phyloP scores from a whole-genome alignment of 495 filamentous ascomycete genomes.

The Jackrogersella minutella region DNA sequence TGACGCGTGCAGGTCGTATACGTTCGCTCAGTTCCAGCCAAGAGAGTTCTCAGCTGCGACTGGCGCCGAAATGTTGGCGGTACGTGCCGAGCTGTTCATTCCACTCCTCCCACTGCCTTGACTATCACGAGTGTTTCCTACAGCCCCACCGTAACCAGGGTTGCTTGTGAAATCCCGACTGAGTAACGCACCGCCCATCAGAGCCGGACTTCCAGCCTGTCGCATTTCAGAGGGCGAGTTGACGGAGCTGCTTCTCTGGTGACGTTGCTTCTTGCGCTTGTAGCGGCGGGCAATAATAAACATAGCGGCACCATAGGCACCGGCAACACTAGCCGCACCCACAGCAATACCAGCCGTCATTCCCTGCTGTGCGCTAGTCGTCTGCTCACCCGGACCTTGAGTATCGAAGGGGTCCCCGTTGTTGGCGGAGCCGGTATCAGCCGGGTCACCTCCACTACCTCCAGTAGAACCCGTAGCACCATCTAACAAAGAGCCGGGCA shows the following conservation, averaged over 20 bases:
- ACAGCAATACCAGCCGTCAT: slow-evolving; percentile 86
- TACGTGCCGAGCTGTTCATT: slow-evolving; percentile 76
- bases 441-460: slow-evolving; percentile 32
- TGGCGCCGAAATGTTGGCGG: slow-evolving; percentile 76
- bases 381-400: slow-evolving; percentile 48
- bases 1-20: slow-evolving; percentile 43
- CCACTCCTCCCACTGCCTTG: slow-evolving; percentile 74
- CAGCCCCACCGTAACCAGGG: slow-evolving; percentile 53
- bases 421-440: slow-evolving; percentile 38
- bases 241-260: slow-evolving; percentile 79
- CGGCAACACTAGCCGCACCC: slow-evolving; percentile 79
- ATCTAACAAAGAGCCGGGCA: slow-evolving; percentile 61
- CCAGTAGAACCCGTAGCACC: slow-evolving; percentile 43
- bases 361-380: slow-evolving; percentile 64
- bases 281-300: slow-evolving; percentile 94
- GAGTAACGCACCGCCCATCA: slow-evolving; percentile 62
- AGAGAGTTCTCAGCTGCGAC: slow-evolving; percentile 98
- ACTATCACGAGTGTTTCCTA: slow-evolving; percentile 63
- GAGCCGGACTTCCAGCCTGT: slow-evolving; percentile 63
- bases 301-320: slow-evolving; percentile 98
- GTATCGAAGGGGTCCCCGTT: slow-evolving; percentile 53
- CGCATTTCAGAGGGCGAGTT: slow-evolving; percentile 61
- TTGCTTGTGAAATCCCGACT: slow-evolving; percentile 58
- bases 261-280: slow-evolving; percentile 82
- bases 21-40: slow-evolving; percentile 84